Evolutionary conservation across 2,329 filamentous ascomycete genomes (phyloP), one percentile per base, ranked within the genome.

Genomic region (Exophiala sideris): DNA sequence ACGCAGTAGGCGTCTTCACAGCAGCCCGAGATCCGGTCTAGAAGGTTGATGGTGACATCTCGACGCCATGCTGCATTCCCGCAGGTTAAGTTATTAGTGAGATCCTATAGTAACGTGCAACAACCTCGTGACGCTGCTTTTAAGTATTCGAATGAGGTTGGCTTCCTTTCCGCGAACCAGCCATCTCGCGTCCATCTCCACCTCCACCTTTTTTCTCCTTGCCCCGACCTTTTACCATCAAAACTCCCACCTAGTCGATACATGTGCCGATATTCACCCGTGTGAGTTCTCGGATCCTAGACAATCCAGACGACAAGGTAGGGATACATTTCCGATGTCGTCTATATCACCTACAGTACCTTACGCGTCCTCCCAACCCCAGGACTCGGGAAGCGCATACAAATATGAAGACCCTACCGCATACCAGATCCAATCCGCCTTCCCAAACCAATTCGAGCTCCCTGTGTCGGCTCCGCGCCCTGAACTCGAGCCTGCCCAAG

Each of bases 261-360:
- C 46, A 56, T 60, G 51, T 60, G 54, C 57, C 57, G 57, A 57
- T 48, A 34, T 57, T 57, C 57, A 52, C 54, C 57, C 57, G 57
- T 49, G 20, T 33, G 29, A 29, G 24, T 46, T 45, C 36, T 47
- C 20, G 38, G 40, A 29, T 47, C 41, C 32, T 46, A 47, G 45
- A 36, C 42, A 18, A 24, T 48, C 9, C 24, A 34, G 48, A 49
- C 42, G 32, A 14, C 10, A 9, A 45, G 41, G 38, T 51, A 52
- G 38, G 20, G 47, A 34, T 7, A 45, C 36, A 41, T 39, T 46
- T 18, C 12, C 35, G n/a, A 60, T 60, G 57, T 56, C 57, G 24
- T 60, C 57, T 10, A 50, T 60, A 41, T 60, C 57, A 10, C 57
- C 45, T 16, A 32, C 49, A 39, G 48, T 39, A 9, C 46, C 57